Base-by-base conservation (phyloP, 495 filamentous ascomycete genomes). In the Penicillium subrubescens region DNA sequence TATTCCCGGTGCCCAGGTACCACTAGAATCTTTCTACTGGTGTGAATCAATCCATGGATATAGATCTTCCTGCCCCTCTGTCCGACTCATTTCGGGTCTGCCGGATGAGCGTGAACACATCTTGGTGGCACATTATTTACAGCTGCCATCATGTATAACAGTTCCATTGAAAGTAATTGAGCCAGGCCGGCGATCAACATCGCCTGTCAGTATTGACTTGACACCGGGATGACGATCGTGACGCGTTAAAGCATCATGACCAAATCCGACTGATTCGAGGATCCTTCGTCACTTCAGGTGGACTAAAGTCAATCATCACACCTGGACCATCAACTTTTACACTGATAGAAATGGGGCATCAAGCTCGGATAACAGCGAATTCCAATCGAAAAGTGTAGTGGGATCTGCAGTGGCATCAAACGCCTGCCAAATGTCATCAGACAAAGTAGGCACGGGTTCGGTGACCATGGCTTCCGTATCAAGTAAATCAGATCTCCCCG, bases 401-500 rank as follows among this genome's bases (percentile, higher is more conserved):
- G 65, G 53, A 31, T 68, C 71, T 46, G 64, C 62, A 60, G 50
- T 62, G 1, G 57, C 46, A 43, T 67, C 70, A 43, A 74, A 74
- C 11, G 54, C 50, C 41, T 74, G 64, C 66, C 67, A 74, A 17
- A 71, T 21, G 14, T 71, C 61, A 64, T 71, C 63, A n/a, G 71
- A 65, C 5, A 35, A 41, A 14, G 65, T 60, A 52, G 68, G 57
- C 8, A 21, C 57, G 19, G 62, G 52, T 33, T 74, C 67, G 4
- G 37, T 44, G 35, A 35, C 4, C 2, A 19, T 29, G 27, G 55
- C 8, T 31, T 33, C 44, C n/a, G 33, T 35, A 17, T 59, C 29
- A 10, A 27, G 4, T 14, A 10, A 10, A 3, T 19, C 8, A 17
- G 23, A 19, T 31, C 27, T n/a, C 43, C 33, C 23, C 12, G 39